Evolutionary conservation across 306 rosid genomes (phyloP).

Genomic region (Fragaria iinumae): DNA sequence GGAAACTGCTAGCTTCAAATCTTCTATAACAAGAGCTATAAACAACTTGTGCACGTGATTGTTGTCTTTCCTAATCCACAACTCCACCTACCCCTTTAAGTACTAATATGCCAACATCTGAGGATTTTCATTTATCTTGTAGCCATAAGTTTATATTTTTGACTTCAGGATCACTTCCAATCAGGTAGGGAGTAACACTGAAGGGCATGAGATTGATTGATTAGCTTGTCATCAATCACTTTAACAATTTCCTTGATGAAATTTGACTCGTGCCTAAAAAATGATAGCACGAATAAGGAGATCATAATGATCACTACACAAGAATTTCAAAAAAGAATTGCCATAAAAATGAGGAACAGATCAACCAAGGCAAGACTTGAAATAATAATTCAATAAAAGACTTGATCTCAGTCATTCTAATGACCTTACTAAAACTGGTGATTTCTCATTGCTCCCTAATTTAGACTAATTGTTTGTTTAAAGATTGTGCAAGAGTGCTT

Average conservation of each 20-base stretch:
- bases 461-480: conserved; percentile 7
- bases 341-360: too few relatives aligned
- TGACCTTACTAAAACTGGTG: not conserved
- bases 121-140: too few relatives aligned
- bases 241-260: too few relatives aligned
- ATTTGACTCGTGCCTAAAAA: too few relatives aligned
- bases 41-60: not conserved
- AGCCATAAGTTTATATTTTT: not conserved
- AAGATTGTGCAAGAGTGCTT: not conserved
- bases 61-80: not conserved
- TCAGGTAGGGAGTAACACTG: too few relatives aligned
- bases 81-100: not conserved
- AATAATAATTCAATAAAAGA: too few relatives aligned
- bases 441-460: conserved; percentile 2
- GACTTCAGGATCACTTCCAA: not conserved
- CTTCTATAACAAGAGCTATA: not conserved
- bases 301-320: too few relatives aligned
- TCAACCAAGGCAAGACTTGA: too few relatives aligned
- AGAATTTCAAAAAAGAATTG: too few relatives aligned
- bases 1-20: not conserved
- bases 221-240: too few relatives aligned
- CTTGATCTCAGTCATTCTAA: conserved; percentile 14
- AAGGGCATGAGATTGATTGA: too few relatives aligned
- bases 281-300: too few relatives aligned
- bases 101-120: not conserved